Percentiles rank a stretch among this genome's conserved stretches.
Evolutionary conservation across 225 moss, liverwort and hornwort species (phyloP).

Genomic region (Pseudoscleropodium purum): DNA sequence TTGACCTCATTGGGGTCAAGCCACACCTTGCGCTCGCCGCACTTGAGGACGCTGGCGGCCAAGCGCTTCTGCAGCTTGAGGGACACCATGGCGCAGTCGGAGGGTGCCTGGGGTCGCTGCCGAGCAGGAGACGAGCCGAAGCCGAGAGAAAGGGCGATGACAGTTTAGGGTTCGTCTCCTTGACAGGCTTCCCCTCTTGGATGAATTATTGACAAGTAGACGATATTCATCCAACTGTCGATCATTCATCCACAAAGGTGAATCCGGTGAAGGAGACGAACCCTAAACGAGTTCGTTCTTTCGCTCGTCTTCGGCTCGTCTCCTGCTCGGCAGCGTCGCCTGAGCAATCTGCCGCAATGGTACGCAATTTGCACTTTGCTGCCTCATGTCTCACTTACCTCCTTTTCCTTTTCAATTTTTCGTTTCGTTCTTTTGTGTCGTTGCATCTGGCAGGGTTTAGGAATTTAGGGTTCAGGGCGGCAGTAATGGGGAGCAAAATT

Average conservation of each 20-base stretch:
- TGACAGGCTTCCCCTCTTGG: not conserved
- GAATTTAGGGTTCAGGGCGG: not conserved
- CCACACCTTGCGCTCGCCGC: slow-evolving; percentile 95
- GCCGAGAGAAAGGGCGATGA: not conserved
- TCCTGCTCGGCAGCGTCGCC: not conserved
- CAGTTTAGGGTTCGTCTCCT: not conserved
- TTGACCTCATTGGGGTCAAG: slow-evolving; percentile 89
- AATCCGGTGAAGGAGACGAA: not conserved
- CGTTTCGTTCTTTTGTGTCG: not conserved
- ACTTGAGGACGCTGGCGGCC: slow-evolving; percentile 82
- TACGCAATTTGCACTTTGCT: not conserved
- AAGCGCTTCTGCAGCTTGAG: slow-evolving; percentile 96
- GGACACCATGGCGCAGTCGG: slow-evolving; percentile 54
- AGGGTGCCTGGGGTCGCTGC: not conserved
- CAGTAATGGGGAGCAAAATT: not conserved
- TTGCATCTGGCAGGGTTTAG: not conserved
- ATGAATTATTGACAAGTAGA: not conserved
- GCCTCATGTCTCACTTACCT: not conserved
- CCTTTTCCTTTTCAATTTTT: too few species aligned
- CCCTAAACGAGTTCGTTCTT: fast-evolving
- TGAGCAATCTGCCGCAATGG: slow-evolving; percentile 9
- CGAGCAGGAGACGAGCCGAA: not conserved
- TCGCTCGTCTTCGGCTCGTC: not conserved
- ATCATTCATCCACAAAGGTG: not conserved
- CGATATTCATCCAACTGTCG: fast-evolving